Conservation (phyloP, 768 basidiomycete species). For the Suillus hirtellus region DNA sequence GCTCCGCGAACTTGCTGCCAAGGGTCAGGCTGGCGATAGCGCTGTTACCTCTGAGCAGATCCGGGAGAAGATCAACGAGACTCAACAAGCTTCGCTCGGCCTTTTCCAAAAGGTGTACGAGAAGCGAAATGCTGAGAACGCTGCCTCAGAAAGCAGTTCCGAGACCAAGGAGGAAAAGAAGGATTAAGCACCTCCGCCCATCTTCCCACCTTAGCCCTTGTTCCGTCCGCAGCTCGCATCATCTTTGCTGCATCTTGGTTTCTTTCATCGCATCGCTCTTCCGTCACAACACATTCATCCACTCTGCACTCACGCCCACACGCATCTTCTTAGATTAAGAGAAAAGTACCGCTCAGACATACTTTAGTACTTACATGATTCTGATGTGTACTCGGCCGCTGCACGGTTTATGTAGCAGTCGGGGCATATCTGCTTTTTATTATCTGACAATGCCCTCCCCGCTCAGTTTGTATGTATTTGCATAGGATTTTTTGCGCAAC, state of each 20-base stretch:
- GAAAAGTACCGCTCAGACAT: slow-evolving; percentile 27
- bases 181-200: slow-evolving; percentile 50
- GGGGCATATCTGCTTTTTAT: background rate
- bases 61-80: slow-evolving; percentile 90
- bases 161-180: slow-evolving; percentile 76
- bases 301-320: slow-evolving; percentile 23
- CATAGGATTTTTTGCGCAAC: background rate
- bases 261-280: slow-evolving; percentile 6
- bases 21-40: slow-evolving; percentile 86
- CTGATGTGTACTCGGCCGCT: background rate
- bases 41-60: slow-evolving; percentile 83
- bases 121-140: slow-evolving; percentile 81
- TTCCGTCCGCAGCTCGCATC: background rate
- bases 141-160: slow-evolving; percentile 39
- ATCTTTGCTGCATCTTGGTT: background rate
- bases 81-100: slow-evolving; percentile 91
- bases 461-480: slow-evolving; percentile 4
- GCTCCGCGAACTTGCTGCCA: slow-evolving; percentile 84
- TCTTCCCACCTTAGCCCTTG: background rate
- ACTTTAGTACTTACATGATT: slow-evolving; percentile 10
- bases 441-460: slow-evolving; percentile 6
- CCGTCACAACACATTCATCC: slow-evolving; percentile 2
- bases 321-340: slow-evolving; percentile 29
- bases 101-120: slow-evolving; percentile 99
- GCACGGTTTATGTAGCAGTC: background rate